Evolutionary conservation across 164 flowering plant genomes (phyloP).

Genomic region (Magnolia changhungtana): DNA sequence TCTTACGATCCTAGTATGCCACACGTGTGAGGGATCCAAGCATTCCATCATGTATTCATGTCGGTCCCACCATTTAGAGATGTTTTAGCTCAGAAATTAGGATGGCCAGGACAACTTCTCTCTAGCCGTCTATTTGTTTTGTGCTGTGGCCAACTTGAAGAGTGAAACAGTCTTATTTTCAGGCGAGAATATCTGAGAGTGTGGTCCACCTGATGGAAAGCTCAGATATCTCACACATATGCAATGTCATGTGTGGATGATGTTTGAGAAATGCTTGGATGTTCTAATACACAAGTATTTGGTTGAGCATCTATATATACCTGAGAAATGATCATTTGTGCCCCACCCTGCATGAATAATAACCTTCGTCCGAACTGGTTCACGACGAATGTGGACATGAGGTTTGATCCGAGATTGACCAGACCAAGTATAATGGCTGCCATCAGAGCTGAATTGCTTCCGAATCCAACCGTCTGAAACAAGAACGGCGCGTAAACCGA

Average conservation of each 20-base stretch:
- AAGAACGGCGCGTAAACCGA: slow-evolving; percentile 71
- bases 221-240: background rate
- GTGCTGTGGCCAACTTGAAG: too few species aligned
- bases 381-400: slow-evolving; percentile 44
- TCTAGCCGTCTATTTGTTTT: too few species aligned
- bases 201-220: too few species aligned
- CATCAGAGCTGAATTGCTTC: slow-evolving; percentile 48
- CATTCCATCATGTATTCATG: too few species aligned
- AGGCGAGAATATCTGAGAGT: too few species aligned
- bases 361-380: slow-evolving; percentile 60
- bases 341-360: slow-evolving; percentile 56
- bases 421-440: slow-evolving; percentile 52
- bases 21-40: too few species aligned
- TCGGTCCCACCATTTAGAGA: too few species aligned
- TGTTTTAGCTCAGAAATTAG: too few species aligned
- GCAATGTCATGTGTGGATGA: background rate
- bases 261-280: background rate
- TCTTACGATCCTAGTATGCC: too few species aligned
- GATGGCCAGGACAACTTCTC: too few species aligned
- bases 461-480: slow-evolving; percentile 64
- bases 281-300: background rate
- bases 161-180: too few species aligned
- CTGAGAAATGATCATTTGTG: slow-evolving; percentile 54
- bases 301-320: slow-evolving; percentile 16
- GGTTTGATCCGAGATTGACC: slow-evolving; percentile 43